Conservation (phyloP, 2,329 filamentous ascomycete species). For the Cercospora zeina region DNA sequence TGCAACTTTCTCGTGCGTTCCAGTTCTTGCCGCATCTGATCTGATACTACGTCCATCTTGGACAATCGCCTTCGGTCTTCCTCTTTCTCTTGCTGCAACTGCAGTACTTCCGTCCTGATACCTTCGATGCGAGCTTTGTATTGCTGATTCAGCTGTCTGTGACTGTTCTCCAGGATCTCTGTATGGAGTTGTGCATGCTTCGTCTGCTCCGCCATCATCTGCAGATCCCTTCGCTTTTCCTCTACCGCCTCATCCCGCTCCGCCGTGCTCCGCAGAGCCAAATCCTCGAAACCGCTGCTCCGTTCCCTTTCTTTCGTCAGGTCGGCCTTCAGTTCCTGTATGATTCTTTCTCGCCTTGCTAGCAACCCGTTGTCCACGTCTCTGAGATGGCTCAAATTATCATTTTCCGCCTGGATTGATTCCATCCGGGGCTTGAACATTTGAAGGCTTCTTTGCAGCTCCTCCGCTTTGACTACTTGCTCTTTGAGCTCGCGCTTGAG, state of each 20-base stretch:
- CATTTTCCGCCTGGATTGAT: slow-evolving; percentile 66
- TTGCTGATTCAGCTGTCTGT: slow-evolving; percentile 67
- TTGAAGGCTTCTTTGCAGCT: slow-evolving; percentile 67
- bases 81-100: slow-evolving; percentile 57
- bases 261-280: slow-evolving; percentile 63
- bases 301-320: slow-evolving; percentile 66
- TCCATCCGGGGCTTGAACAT: slow-evolving; percentile 72
- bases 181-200: slow-evolving; percentile 61
- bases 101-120: slow-evolving; percentile 52
- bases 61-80: slow-evolving; percentile 50
- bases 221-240: slow-evolving; percentile 63
- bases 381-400: slow-evolving; percentile 67
- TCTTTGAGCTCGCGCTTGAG: slow-evolving; percentile 65
- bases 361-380: slow-evolving; percentile 71
- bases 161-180: slow-evolving; percentile 68
- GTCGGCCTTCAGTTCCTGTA: slow-evolving; percentile 65
- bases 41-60: slow-evolving; percentile 66
- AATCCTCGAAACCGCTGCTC: slow-evolving; percentile 59
- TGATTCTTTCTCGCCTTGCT: slow-evolving; percentile 71
- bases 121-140: slow-evolving; percentile 45
- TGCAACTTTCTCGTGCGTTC: slow-evolving; percentile 62
- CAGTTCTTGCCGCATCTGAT: slow-evolving; percentile 71
- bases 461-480: slow-evolving; percentile 58
- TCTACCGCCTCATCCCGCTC: slow-evolving; percentile 62
- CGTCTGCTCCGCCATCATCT: slow-evolving; percentile 53